A percentile compares a stretch with the other conserved stretches of the same genome.
phyloP scores from a whole-genome alignment of 805 yeast species.

The Cephaloascus fragrans region DNA sequence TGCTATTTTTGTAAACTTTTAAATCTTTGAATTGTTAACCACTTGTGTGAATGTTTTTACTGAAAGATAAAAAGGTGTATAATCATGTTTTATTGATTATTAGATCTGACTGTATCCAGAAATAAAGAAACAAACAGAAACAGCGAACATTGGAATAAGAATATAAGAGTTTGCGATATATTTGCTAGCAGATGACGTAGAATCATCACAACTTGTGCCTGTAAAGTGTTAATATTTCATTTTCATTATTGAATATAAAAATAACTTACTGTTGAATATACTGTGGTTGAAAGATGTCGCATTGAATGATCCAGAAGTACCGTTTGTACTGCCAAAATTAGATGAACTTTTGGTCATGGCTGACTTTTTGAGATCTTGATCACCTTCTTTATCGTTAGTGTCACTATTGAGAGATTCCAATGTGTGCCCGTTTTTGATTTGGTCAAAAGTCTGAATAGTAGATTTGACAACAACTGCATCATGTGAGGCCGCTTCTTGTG shows the following conservation, averaged over 20 bases:
- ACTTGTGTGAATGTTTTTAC: no score
- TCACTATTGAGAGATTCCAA: neutral
- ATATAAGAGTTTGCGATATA: no score
- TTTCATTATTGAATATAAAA: neutral
- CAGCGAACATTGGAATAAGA: no score
- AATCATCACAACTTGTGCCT: neutral
- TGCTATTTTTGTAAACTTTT: no score
- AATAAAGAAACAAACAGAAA: no score
- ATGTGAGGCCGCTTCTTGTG: neutral
- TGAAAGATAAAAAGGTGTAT: no score
- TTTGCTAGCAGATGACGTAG: neutral
- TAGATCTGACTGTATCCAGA: no score
- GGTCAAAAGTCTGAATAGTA: conserved; percentile 1
- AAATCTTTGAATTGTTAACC: no score
- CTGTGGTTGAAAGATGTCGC: neutral
- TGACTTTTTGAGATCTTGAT: neutral
- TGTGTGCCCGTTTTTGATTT: neutral
- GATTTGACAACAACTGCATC: conserved; percentile 8
- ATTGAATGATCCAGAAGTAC: neutral
- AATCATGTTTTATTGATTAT: no score
- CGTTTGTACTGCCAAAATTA: neutral
- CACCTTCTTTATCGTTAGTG: neutral
- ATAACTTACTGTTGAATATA: neutral
- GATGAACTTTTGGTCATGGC: neutral
- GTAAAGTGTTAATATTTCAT: no score